A percentile compares a stretch with the other conserved stretches of the same genome.
phyloP scores from a whole-genome alignment of 2,329 filamentous ascomycete species.

The Fusarium nodosum region DNA sequence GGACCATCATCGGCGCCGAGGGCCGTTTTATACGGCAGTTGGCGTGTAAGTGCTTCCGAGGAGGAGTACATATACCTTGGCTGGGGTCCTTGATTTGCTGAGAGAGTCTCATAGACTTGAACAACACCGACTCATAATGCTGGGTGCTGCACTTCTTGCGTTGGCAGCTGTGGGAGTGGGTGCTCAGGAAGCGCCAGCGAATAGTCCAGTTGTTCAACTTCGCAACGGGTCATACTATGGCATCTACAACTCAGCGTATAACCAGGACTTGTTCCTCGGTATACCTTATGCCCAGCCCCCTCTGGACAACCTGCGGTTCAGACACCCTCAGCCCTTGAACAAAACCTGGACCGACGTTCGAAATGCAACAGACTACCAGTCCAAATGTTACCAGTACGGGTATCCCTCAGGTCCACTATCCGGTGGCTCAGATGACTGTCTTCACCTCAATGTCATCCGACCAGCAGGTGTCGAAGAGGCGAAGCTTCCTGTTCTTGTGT shows the following conservation, averaged over 20 bases:
- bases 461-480: background rate
- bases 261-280: constrained; percentile 37
- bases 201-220: constrained; percentile 15
- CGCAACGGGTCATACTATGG: constrained; percentile 40
- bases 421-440: constrained; percentile 34
- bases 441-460: constrained; percentile 32
- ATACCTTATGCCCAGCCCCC: constrained; percentile 38
- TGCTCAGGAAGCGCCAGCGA: background rate
- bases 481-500: constrained; percentile 34
- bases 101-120: background rate
- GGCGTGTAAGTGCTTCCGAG: background rate
- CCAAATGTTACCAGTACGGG: constrained; percentile 31
- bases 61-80: constrained; percentile 9
- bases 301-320: constrained; percentile 31
- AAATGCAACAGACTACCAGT: constrained; percentile 35
- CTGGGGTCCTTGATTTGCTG: rapidly evolving
- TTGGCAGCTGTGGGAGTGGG: background rate
- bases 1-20: constrained; percentile 9
- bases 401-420: constrained; percentile 22
- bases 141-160: background rate
- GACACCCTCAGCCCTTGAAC: constrained; percentile 28
- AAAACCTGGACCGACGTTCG: constrained; percentile 26
- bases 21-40: constrained; percentile 1
- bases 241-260: constrained; percentile 6
- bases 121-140: constrained; percentile 2